A percentile compares a stretch with the other conserved stretches of the same genome.
phyloP scores from a whole-genome alignment of 805 yeast genomes.

The Ogataea henricii region DNA sequence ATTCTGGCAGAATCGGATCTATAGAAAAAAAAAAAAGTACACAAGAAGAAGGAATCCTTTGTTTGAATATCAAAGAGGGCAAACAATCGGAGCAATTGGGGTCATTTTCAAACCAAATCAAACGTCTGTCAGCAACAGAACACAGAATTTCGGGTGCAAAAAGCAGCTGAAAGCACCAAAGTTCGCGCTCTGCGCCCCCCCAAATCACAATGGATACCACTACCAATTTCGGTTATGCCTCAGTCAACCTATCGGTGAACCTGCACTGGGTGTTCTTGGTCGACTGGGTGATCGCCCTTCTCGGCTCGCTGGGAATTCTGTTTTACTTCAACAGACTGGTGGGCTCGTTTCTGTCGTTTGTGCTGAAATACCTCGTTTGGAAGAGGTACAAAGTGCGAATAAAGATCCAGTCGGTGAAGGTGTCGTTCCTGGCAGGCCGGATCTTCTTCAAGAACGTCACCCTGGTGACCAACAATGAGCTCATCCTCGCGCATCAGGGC shows the following conservation, averaged over 20 bases:
- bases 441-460: conserved; percentile 74
- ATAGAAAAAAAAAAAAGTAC: not conserved
- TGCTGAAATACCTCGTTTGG: conserved; percentile 64
- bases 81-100: not conserved
- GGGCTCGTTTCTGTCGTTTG: conserved; percentile 58
- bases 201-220: conserved; percentile 28
- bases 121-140: not conserved
- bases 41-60: not conserved
- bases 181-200: not conserved
- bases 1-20: conserved; percentile 2
- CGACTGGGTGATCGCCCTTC: conserved; percentile 74
- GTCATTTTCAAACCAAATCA: not conserved
- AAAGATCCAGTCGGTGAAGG: conserved; percentile 69
- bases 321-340: conserved; percentile 76
- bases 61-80: not conserved
- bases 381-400: conserved; percentile 56
- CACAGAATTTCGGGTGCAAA: no score
- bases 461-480: conserved; percentile 70
- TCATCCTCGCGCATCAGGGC: conserved; percentile 69
- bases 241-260: conserved; percentile 31
- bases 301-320: conserved; percentile 61
- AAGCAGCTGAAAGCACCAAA: not conserved
- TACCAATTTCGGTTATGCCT: conserved; percentile 28
- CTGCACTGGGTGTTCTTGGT: conserved; percentile 73
- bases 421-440: conserved; percentile 83